Percentiles rank a stretch among this genome's conserved stretches.
phyloP scores from a whole-genome alignment of 1,284 basidiomycete genomes.

The Porogramme epimiltina region DNA sequence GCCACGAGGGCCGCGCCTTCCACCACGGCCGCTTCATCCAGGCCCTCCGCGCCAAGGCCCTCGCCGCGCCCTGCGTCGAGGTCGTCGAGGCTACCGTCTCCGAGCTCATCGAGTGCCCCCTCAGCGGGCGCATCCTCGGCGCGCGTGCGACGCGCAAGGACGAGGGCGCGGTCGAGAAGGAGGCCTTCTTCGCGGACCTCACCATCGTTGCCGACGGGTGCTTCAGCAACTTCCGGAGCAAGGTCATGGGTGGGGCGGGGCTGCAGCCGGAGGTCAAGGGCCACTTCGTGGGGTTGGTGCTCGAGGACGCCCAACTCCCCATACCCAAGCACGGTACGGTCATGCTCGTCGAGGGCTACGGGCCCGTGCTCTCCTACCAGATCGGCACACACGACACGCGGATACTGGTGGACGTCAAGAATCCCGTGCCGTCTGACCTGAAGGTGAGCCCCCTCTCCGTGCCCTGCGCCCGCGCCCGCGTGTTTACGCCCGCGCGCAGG shows the following conservation, averaged over 20 bases:
- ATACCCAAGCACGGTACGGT: conserved; percentile 89
- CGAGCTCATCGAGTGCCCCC: conserved; percentile 66
- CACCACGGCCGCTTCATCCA: conserved; percentile 96
- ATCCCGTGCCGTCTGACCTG: conserved; percentile 82
- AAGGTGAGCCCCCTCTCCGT: conserved; percentile 48
- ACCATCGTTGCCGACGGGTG: conserved; percentile 95
- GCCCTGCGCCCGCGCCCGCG: neutral
- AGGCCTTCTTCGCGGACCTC: conserved; percentile 70
- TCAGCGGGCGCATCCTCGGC: conserved; percentile 61
- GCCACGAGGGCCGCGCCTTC: conserved; percentile 77
- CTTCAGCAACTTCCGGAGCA: conserved; percentile 81
- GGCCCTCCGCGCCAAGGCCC: conserved; percentile 72
- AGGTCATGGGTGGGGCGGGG: conserved; percentile 48
- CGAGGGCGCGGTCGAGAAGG: conserved; percentile 44
- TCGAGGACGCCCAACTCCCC: conserved; percentile 59
- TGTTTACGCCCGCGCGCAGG: conserved; percentile 37
- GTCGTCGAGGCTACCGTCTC: conserved; percentile 85
- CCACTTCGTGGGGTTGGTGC: conserved; percentile 20
- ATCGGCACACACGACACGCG: conserved; percentile 82
- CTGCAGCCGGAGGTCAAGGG: conserved; percentile 12
- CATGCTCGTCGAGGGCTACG: conserved; percentile 68
- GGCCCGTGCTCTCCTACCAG: conserved; percentile 90
- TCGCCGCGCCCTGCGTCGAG: conserved; percentile 61
- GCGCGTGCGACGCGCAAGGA: conserved; percentile 54
- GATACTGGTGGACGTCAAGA: conserved; percentile 91